phyloP scores from a whole-genome alignment of 345 rosid genomes.

The Populus tremula region DNA sequence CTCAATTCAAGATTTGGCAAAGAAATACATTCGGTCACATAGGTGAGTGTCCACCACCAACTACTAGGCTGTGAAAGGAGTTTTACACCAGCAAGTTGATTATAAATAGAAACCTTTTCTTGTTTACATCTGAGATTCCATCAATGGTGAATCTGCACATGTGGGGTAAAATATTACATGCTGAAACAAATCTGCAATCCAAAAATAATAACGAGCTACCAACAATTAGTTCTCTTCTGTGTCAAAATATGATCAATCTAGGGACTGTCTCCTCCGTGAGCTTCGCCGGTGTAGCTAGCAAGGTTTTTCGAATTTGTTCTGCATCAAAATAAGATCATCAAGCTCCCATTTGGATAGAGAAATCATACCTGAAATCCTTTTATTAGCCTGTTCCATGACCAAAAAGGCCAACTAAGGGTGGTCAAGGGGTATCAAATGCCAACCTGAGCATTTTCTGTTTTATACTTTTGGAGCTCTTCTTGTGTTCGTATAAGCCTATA shows the following conservation, averaged over 20 bases:
- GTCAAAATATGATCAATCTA: background rate
- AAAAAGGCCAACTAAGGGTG: background rate
- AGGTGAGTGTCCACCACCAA: background rate
- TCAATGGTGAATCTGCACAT: slow-evolving; percentile 8
- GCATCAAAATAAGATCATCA: background rate
- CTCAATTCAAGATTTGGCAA: too few relatives aligned
- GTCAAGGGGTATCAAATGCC: background rate
- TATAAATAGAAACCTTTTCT: background rate
- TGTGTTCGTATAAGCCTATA: slow-evolving; percentile 76
- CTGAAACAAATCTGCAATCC: slow-evolving; percentile 17
- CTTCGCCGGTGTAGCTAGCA: background rate
- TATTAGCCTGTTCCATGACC: slow-evolving; percentile 5
- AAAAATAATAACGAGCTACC: slow-evolving; percentile 5
- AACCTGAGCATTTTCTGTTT: slow-evolving; percentile 69
- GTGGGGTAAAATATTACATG: background rate
- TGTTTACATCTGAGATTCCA: slow-evolving; percentile 10
- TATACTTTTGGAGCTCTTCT: slow-evolving; percentile 79
- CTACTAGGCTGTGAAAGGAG: background rate
- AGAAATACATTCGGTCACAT: background rate
- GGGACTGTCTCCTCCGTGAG: background rate
- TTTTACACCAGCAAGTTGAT: slow-evolving; percentile 3
- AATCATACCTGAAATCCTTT: slow-evolving; percentile 29
- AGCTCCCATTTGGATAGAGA: background rate
- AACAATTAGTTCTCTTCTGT: background rate
- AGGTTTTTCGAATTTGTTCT: slow-evolving; percentile 8